Base-by-base conservation (phyloP, 73 alveolate genomes). In the Blepharisma stoltei region DNA sequence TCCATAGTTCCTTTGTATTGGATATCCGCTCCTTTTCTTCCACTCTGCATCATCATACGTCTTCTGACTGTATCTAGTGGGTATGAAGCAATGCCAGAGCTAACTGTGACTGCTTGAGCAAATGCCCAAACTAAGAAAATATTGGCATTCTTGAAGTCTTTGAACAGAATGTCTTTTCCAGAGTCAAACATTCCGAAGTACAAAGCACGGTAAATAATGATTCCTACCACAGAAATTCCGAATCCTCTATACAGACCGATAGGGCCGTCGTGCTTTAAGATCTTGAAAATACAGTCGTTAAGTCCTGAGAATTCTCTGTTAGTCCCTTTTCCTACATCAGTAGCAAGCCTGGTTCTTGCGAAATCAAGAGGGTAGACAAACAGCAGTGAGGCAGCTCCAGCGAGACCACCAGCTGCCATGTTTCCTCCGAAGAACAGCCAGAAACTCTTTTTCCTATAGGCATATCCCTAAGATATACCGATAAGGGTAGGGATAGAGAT, bases 41-140 rank as follows among this genome's bases (percentile, higher is more conserved):
- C 97, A 38, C 95, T 88, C 47, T 88, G 81, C 95, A 93, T 89
- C 97, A 93, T 93, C 77, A 91, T 79, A 91, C 98, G 88, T 91
- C 97, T 93, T 86, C 98, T 88, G 23, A 93, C 90, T 37, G 98
- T 93, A 70, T 93, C 98, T 6, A 93, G 67, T 4, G 98, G 98
- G 77, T 93, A 93, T 1, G 97, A 82, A 45, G 85, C 54, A 65
- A 88, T 82, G 50, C 97, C 98, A 46, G 97, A 93, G 2, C 86
- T 54, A 6, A 89, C 91, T 21, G 96, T 88, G 70, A 92, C 90
- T 68, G 80, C 54, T 68, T 93, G 92, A 45, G 97, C 98, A 70
- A 89, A 86, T 48, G 81, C 46, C 91, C 89, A 93, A 83, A 81
- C 89, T 8, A 82, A 84, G 54, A 91, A 2, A 21, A 60, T 25